Percentiles rank a stretch among this genome's conserved stretches.
phyloP scores from a whole-genome alignment of 164 flowering plant species.

The Nymphaea thermarum region DNA sequence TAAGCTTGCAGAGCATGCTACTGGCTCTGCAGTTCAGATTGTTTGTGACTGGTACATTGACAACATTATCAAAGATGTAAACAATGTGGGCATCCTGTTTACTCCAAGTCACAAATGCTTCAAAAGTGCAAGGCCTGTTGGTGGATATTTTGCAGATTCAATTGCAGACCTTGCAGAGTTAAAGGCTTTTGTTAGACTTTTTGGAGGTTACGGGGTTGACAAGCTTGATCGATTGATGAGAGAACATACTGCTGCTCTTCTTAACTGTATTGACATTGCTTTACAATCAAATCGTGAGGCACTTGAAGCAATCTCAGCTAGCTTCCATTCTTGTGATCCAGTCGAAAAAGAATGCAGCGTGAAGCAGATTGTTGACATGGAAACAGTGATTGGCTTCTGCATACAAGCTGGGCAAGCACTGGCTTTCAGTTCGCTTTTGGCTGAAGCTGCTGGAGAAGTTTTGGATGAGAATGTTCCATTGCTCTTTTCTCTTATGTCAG shows the following conservation, averaged over 20 bases:
- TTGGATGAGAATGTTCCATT: conserved; percentile 83
- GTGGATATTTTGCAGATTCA: conserved; percentile 92
- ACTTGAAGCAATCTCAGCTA: conserved; percentile 65
- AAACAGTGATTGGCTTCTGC: conserved; percentile 84
- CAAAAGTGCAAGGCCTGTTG: conserved; percentile 86
- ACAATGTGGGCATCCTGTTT: conserved; percentile 80
- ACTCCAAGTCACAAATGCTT: conserved; percentile 79
- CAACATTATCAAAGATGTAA: conserved; percentile 81
- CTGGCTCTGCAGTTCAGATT: conserved; percentile 70
- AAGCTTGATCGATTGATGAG: conserved; percentile 75
- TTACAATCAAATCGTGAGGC: conserved; percentile 79
- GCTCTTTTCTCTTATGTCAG: conserved; percentile 57
- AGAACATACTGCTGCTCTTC: conserved; percentile 84
- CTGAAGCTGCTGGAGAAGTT: conserved; percentile 81
- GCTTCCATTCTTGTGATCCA: conserved; percentile 70
- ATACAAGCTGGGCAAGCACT: conserved; percentile 89
- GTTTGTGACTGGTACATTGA: conserved; percentile 97
- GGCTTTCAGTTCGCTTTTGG: conserved; percentile 66
- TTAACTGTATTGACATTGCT: conserved; percentile 88
- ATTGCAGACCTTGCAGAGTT: conserved; percentile 73
- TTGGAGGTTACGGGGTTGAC: conserved; percentile 97
- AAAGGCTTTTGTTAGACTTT: conserved; percentile 75
- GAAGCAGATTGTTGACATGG: conserved; percentile 79
- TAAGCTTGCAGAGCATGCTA: conserved; percentile 51
- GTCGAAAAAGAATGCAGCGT: conserved; percentile 63